Conservation (phyloP, 192 early-diverging fungal species). For the Radiomyces spectabilis region DNA sequence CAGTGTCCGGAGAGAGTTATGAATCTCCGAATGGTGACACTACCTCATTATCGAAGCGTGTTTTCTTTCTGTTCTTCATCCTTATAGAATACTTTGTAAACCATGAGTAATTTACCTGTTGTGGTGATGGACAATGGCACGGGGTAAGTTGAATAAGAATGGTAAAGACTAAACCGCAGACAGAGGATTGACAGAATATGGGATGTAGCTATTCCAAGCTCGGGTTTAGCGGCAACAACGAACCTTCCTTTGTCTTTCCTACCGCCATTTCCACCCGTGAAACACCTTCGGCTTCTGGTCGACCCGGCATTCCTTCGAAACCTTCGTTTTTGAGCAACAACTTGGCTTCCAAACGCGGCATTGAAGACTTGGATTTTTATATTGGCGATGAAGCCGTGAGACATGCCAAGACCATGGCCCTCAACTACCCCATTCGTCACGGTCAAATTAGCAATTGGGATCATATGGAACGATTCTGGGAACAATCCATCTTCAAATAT, state of each 20-base stretch:
- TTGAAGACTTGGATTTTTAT: slow-evolving; percentile 95
- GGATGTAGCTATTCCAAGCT: slow-evolving; percentile 95
- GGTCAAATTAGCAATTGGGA: slow-evolving; percentile 99
- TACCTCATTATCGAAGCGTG: too few species aligned
- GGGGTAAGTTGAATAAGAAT: too few species aligned
- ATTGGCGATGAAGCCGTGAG: slow-evolving; percentile 93
- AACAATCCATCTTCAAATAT: slow-evolving; percentile 97
- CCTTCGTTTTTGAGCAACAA: slow-evolving; percentile 55
- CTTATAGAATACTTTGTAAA: too few species aligned
- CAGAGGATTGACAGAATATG: too few species aligned
- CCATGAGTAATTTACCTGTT: slow-evolving; percentile 51
- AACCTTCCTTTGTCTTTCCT: slow-evolving; percentile 96
- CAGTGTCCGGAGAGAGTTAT: too few species aligned
- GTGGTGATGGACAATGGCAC: slow-evolving; percentile 99
- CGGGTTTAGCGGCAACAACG: slow-evolving; percentile 94
- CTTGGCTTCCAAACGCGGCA: slow-evolving; percentile 90
- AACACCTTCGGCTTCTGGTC: slow-evolving; percentile 34
- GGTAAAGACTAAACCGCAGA: too few species aligned
- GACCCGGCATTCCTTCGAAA: slow-evolving; percentile 44
- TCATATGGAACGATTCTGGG: slow-evolving; percentile 99
- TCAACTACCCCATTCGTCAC: slow-evolving; percentile 92
- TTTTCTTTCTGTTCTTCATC: too few species aligned
- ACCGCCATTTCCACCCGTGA: slow-evolving; percentile 84
- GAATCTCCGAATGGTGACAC: too few species aligned
- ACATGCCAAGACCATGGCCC: slow-evolving; percentile 84